Evolutionary conservation across 2,329 filamentous ascomycete genomes (phyloP).

Genomic region (Aspergillus pseudoglaucus): DNA sequence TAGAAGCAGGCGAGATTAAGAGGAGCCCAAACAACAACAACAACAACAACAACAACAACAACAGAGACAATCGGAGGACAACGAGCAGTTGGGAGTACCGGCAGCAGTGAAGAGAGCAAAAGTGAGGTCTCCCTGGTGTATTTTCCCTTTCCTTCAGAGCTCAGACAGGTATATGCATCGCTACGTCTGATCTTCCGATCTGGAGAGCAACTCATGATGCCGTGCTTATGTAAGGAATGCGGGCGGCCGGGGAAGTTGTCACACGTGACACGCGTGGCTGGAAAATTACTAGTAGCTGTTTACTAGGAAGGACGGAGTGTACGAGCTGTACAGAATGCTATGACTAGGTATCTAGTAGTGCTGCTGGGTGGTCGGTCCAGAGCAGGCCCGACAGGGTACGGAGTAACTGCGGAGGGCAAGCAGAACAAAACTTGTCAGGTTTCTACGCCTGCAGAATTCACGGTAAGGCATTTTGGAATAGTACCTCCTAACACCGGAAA

Average conservation of each 20-base stretch:
- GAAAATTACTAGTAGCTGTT: no score
- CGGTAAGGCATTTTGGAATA: no score
- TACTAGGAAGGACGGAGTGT: no score
- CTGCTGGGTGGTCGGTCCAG: no score
- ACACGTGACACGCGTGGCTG: neutral
- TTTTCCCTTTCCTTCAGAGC: neutral
- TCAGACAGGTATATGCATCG: no score
- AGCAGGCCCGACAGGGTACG: no score
- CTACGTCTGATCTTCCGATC: neutral
- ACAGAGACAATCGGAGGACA: conserved; percentile 10
- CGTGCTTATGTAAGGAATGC: neutral
- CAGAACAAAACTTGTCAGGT: no score
- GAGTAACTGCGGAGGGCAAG: no score
- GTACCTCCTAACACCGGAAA: no score
- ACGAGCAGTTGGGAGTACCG: conserved; percentile 9
- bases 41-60: conserved; percentile 6
- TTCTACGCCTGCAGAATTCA: no score
- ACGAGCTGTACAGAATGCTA: no score
- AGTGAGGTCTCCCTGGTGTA: neutral
- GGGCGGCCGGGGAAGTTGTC: neutral
- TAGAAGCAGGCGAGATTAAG: conserved; percentile 2
- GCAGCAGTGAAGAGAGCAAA: neutral
- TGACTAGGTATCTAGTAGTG: no score
- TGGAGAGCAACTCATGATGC: neutral
- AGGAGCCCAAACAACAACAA: conserved; percentile 3